Percentiles rank a stretch among this genome's conserved stretches.
These are phyloP conservation scores for Trypanosoma caninum DNA, from an alignment of 208 protist genomes.

Conservation along the genomic window DNA sequence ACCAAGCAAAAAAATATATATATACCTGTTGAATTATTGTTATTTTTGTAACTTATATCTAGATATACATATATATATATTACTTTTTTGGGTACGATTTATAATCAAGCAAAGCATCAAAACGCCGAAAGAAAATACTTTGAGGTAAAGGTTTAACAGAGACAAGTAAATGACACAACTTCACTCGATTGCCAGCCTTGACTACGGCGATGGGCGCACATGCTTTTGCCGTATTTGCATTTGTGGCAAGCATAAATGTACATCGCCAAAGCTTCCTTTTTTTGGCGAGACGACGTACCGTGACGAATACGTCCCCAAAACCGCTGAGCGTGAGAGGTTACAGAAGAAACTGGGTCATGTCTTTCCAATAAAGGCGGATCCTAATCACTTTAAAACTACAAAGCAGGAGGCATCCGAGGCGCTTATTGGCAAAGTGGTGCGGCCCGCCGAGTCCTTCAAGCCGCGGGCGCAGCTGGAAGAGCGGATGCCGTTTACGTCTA, in stretches of 20 bases:
- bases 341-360: conserved; percentile 36
- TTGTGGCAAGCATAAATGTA: conserved; percentile 84
- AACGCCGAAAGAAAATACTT: conserved; percentile 4
- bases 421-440: conserved; percentile 64
- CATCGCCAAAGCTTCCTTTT: conserved; percentile 74
- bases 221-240: conserved; percentile 88
- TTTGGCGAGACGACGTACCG: conserved; percentile 83
- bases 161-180: conserved; percentile 74
- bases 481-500: conserved; percentile 76
- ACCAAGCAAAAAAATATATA: no score
- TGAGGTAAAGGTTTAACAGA: background rate
- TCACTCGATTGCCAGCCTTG: conserved; percentile 82
- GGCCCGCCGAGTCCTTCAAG: conserved; percentile 87
- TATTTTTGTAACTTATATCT: no score
- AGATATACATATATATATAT: conserved; percentile 9
- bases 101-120: background rate
- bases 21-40: no score
- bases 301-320: conserved; percentile 86
- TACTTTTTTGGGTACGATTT: background rate
- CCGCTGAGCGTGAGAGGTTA: conserved; percentile 42
- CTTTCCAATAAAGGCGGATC: conserved; percentile 76
- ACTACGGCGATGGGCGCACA: conserved; percentile 87
- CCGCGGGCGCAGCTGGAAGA: conserved; percentile 44
- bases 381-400: conserved; percentile 86
- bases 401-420: conserved; percentile 86